A percentile compares a stretch with the other conserved stretches of the same genome.
Conservation (phyloP, 306 rosid species). For the Cicer pinnatifidum region DNA sequence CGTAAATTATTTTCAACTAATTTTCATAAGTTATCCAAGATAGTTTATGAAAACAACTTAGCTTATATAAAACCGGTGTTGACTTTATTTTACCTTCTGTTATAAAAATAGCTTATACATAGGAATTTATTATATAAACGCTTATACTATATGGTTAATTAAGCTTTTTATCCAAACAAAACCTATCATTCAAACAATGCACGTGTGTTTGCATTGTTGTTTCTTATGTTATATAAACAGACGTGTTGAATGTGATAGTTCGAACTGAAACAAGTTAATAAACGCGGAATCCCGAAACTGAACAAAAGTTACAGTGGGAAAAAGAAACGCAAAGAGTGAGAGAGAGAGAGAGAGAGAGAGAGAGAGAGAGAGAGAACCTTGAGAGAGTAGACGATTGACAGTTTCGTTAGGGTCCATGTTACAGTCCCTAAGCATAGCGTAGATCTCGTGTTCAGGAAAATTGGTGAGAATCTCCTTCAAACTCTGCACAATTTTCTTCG, state of each 20-base stretch:
- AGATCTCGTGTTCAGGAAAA: slow-evolving; percentile 94
- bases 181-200: not conserved
- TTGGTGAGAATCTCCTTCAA: slow-evolving; percentile 87
- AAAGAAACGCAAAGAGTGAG: slow-evolving; percentile 35
- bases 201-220: not conserved
- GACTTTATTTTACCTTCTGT: no score
- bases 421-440: slow-evolving; percentile 85
- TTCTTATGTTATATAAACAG: no score
- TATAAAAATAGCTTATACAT: no score
- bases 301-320: not conserved
- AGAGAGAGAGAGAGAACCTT: slow-evolving; percentile 63
- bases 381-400: slow-evolving; percentile 94
- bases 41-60: no score
- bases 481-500: slow-evolving; percentile 87
- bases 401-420: slow-evolving; percentile 99
- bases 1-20: no score
- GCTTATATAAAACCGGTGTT: no score
- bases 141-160: no score
- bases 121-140: no score
- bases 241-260: no score
- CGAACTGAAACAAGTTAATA: no score
- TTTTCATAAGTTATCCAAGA: no score
- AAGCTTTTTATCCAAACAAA: no score
- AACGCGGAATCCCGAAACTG: not conserved
- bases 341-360: slow-evolving; percentile 43